A percentile compares a stretch with the other conserved stretches of the same genome.
Conservation (phyloP, 305 asterid genomes). For the Withania somnifera region DNA sequence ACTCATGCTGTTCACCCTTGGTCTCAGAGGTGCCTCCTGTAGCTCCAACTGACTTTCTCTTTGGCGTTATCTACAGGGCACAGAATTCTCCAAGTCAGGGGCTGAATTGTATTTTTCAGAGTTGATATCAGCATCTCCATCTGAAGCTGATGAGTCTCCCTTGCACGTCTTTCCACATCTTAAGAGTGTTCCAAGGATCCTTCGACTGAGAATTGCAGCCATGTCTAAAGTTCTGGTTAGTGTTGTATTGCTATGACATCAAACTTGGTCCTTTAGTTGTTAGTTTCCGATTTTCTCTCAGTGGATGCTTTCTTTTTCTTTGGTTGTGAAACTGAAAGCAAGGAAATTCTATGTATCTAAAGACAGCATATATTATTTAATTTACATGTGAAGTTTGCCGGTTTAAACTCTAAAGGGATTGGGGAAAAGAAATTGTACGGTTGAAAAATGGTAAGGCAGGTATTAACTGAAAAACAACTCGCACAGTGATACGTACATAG, state of each 20-base stretch:
- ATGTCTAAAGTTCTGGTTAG: conserved; percentile 87
- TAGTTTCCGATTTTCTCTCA: not conserved
- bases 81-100: conserved; percentile 60
- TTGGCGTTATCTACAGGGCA: conserved; percentile 38
- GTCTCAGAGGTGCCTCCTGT: not conserved
- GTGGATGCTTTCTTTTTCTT: not conserved
- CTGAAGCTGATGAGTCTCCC: conserved; percentile 29
- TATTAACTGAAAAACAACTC: not conserved
- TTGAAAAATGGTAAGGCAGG: not conserved
- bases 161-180: conserved; percentile 69
- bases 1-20: not conserved
- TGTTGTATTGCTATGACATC: conserved; percentile 1
- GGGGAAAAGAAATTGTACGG: not conserved
- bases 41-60: conserved; percentile 13
- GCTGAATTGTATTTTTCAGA: conserved; percentile 52
- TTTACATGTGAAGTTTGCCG: not conserved
- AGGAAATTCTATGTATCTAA: not conserved
- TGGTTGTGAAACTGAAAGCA: not conserved
- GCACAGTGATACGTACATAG: not conserved
- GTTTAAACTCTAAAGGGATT: not conserved
- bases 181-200: conserved; percentile 49
- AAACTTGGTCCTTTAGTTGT: not conserved
- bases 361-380: not conserved
- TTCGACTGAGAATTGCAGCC: conserved; percentile 80
- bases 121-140: conserved; percentile 52